phyloP scores from a whole-genome alignment of 176 grass and related monocot genomes.

The Bothriochloa decipiens region DNA sequence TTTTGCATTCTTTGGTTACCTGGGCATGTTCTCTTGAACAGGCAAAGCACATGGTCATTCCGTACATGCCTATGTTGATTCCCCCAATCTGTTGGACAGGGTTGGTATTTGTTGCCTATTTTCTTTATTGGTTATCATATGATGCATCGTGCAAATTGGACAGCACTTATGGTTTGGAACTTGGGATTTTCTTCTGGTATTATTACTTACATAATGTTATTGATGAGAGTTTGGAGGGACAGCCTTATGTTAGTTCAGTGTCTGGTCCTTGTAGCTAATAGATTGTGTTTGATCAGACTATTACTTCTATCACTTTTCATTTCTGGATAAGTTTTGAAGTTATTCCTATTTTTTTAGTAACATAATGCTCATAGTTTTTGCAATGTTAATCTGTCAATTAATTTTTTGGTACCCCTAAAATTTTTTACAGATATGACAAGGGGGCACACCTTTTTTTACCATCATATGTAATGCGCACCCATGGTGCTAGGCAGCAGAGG shows the following conservation, averaged over 20 bases:
- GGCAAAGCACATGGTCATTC: conserved; percentile 95
- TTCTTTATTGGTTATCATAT: conserved; percentile 1
- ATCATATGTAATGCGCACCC: conserved; percentile 84
- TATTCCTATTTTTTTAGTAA: conserved; percentile 2
- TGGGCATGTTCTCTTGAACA: conserved; percentile 48
- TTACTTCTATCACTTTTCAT: neutral
- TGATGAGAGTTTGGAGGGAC: neutral
- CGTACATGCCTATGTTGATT: conserved; percentile 99
- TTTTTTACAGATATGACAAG: conserved; percentile 78
- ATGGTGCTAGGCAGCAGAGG: conserved; percentile 86
- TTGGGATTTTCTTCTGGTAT: conserved; percentile 1
- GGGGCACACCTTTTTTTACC: conserved; percentile 95
- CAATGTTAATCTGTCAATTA: conserved; percentile 18
- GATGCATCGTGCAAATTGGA: neutral
- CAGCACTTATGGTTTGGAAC: neutral
- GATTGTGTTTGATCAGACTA: conserved; percentile 2
- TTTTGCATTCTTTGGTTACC: conserved; percentile 40
- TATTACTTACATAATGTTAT: neutral
- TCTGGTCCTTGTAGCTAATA: conserved; percentile 9
- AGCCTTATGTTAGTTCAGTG: conserved; percentile 19
- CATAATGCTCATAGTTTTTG: neutral
- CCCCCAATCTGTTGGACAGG: conserved; percentile 83
- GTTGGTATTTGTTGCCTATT: conserved; percentile 52
- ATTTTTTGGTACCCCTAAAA: conserved; percentile 28
- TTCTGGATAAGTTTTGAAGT: conserved; percentile 1